phyloP scores from a whole-genome alignment of 345 rosid genomes.

The Draba incana region DNA sequence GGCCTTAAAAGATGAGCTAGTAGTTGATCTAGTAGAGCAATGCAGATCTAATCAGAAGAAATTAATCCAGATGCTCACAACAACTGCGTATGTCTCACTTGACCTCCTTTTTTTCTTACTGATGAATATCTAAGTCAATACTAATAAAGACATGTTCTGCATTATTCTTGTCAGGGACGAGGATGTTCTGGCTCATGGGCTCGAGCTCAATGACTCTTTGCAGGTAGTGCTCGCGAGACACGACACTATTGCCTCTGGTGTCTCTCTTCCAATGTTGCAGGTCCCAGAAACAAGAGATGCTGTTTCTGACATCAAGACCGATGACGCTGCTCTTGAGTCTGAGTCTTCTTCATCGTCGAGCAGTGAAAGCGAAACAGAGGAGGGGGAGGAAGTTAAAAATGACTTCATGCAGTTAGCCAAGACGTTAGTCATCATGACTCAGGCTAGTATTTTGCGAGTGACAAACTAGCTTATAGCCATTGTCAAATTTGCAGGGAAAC shows the following conservation, averaged over 20 bases:
- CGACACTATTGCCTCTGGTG: constrained; percentile 81
- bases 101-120: not conserved
- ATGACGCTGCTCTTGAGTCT: constrained; percentile 36
- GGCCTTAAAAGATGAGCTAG: constrained; percentile 91
- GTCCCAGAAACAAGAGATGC: constrained; percentile 41
- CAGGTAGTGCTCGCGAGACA: constrained; percentile 77
- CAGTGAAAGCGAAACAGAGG: constrained; percentile 54
- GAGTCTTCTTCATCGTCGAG: constrained; percentile 46
- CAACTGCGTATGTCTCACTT: constrained; percentile 66
- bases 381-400: constrained; percentile 72
- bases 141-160: not conserved
- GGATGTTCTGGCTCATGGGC: constrained; percentile 79
- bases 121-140: not conserved
- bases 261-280: constrained; percentile 54
- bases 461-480: constrained; percentile 23
- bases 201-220: constrained; percentile 81
- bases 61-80: constrained; percentile 91
- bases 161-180: constrained; percentile 71
- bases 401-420: constrained; percentile 88
- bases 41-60: constrained; percentile 90
- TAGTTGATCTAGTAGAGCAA: constrained; percentile 75
- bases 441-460: not conserved
- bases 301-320: constrained; percentile 41
- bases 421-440: constrained; percentile 50
- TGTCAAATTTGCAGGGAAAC: constrained; percentile 41